These are phyloP conservation scores for Leccinum subtestaceum DNA, from an alignment of 768 basidiomycete species.

Conservation along the genomic window DNA sequence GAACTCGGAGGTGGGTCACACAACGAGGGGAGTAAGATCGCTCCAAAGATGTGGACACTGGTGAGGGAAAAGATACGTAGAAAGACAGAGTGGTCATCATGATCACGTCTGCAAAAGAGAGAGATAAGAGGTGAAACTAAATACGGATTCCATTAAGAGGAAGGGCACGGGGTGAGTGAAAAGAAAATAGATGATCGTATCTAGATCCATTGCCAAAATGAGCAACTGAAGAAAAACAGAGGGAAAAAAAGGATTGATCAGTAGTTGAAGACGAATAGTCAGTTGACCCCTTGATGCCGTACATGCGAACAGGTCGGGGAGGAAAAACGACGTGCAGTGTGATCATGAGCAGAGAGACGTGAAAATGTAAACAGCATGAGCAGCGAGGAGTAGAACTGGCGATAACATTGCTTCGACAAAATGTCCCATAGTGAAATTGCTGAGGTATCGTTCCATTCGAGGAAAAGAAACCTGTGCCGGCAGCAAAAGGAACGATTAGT, in stretches of 20 bases:
- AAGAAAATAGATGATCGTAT: background rate
- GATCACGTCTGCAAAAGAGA: background rate
- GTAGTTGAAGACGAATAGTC: background rate
- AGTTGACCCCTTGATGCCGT: background rate
- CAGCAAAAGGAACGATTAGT: constrained; percentile 2
- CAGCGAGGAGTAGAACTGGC: constrained; percentile 8
- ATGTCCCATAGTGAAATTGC: constrained; percentile 5
- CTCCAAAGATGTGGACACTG: background rate
- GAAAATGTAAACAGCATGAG: constrained; percentile 10
- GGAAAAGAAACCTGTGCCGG: constrained; percentile 5
- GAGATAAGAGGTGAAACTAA: background rate
- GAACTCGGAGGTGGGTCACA: background rate
- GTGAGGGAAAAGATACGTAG: background rate
- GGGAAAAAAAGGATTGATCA: background rate
- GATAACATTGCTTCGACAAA: constrained; percentile 15
- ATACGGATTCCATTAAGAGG: background rate
- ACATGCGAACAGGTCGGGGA: background rate
- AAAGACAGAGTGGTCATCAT: background rate
- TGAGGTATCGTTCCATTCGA: constrained; percentile 2
- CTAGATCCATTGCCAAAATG: background rate
- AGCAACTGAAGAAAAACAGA: background rate
- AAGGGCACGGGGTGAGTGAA: background rate
- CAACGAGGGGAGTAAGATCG: background rate
- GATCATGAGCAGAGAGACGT: constrained; percentile 2
- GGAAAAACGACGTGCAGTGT: background rate